Conservation (phyloP, 768 basidiomycete species). For the Rhodotorula kratochvilovae region DNA sequence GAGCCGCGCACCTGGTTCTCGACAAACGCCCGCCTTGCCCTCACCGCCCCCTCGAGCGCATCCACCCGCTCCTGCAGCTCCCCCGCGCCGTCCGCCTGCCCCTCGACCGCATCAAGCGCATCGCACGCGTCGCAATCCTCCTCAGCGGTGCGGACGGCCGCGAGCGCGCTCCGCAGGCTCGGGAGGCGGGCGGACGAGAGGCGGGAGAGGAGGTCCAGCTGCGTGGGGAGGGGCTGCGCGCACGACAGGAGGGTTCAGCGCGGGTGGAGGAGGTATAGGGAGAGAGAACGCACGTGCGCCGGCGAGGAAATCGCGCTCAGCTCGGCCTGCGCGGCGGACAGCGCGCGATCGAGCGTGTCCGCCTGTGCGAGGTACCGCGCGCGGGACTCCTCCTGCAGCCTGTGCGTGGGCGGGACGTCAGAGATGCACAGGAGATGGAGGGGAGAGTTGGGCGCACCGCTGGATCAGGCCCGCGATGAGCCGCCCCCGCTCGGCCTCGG, state of each 20-base stretch:
- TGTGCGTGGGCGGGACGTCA: constrained; percentile 42
- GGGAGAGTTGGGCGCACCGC: constrained; percentile 58
- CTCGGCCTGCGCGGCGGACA: constrained; percentile 65
- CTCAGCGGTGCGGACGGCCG: constrained; percentile 61
- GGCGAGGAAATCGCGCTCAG: constrained; percentile 71
- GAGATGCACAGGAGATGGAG: background rate
- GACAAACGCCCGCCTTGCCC: constrained; percentile 88
- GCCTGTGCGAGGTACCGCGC: constrained; percentile 72
- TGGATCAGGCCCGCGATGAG: constrained; percentile 88
- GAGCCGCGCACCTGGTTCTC: constrained; percentile 74
- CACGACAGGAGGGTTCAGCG: too few relatives aligned
- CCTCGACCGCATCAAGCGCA: constrained; percentile 62
- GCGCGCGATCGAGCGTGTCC: constrained; percentile 66
- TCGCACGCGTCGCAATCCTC: constrained; percentile 76
- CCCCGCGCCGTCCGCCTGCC: constrained; percentile 51
- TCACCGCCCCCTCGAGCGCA: constrained; percentile 70
- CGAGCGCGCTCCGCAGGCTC: constrained; percentile 55
- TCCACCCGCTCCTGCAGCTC: constrained; percentile 86
- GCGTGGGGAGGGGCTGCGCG: constrained; percentile 53
- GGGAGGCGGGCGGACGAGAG: constrained; percentile 64
- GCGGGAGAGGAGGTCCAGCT: constrained; percentile 63
- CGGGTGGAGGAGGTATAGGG: background rate
- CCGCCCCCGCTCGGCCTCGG: constrained; percentile 62
- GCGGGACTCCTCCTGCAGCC: constrained; percentile 65
- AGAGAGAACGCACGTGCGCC: constrained; percentile 57